Base-by-base conservation (phyloP, 257 asterid species). In the Fraxinus quadrangulata region DNA sequence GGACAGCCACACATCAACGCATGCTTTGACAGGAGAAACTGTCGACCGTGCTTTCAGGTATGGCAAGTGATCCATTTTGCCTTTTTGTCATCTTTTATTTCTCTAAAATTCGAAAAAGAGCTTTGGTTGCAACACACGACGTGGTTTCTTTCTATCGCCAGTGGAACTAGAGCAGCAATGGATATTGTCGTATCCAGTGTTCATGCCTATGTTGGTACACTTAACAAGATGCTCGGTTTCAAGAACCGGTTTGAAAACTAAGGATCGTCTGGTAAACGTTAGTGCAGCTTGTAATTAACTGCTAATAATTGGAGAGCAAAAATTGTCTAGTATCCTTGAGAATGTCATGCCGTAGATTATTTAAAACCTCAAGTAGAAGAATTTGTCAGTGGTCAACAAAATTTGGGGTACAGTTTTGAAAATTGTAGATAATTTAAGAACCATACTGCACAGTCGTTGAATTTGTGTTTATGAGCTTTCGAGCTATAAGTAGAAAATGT, bases 111-210 rank as follows among this genome's bases (percentile, higher is more conserved):
- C 19, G 49, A 49, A 16, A 49, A 14, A 49, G 59, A 13, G 19
- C 21, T 51, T 51, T 51, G 61, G 21, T 51, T 51, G 6, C 61
- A 40, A 42, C 36, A 70, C 11, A 30, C 65, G 19, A 71, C 31
- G 21, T 45, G 30, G 47, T 69, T 6, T 73, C 69, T 34, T 34
- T 21, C 63, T 34, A 23, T 21, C 40, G 75, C 71, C 85, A 94
- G 98, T 84, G 99, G 98, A 76, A 92, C 90, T 30, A 97, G 97
- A 71, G 96, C 97, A 12, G 85, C 89, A 34, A 88, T 92, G 98
- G 99, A 95, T 81, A 90, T 95, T 23, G 99, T 92, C 24, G 85
- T 95, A 72, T 95, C 98, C 26, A 92, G 99, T 68, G 85, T 95
- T 73, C 87, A 98, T 74, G 99, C 99, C 69, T 95, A 95, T 47